phyloP scores from a whole-genome alignment of 2,329 filamentous ascomycete genomes.

The Diplodia seriata region DNA sequence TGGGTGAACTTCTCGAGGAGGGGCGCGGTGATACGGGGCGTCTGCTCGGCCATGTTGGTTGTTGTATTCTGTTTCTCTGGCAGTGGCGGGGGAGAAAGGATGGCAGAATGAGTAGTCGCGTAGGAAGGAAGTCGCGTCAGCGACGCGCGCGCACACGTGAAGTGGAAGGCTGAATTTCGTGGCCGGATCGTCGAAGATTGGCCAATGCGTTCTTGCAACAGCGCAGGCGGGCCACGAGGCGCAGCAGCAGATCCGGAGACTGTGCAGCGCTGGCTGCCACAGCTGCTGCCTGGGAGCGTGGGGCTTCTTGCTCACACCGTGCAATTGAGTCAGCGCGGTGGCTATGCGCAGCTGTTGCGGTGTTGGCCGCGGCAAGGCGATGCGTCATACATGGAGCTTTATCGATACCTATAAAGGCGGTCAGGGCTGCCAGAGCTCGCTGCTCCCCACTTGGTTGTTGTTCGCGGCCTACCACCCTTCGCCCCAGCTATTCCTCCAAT shows the following conservation, averaged over 20 bases:
- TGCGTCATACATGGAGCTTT: slow-evolving; percentile 14
- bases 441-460: slow-evolving; percentile 17
- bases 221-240: background rate
- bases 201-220: slow-evolving; percentile 2
- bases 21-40: slow-evolving; percentile 81
- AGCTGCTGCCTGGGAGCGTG: slow-evolving; percentile 5
- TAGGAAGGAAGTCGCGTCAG: slow-evolving; percentile 13
- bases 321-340: slow-evolving; percentile 29
- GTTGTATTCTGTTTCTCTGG: background rate
- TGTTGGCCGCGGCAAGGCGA: background rate
- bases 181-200: background rate
- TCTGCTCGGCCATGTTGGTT: slow-evolving; percentile 69
- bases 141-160: slow-evolving; percentile 21
- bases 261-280: background rate
- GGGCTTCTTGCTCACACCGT: slow-evolving; percentile 7
- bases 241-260: background rate
- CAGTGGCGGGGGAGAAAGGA: background rate
- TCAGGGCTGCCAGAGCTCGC: slow-evolving; percentile 10
- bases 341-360: background rate
- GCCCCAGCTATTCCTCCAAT: slow-evolving; percentile 27
- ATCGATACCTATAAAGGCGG: slow-evolving; percentile 26
- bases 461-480: slow-evolving; percentile 17
- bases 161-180: slow-evolving; percentile 1
- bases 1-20: slow-evolving; percentile 77
- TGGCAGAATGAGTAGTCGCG: slow-evolving; percentile 16